A percentile compares a stretch with the other conserved stretches of the same genome.
These are phyloP conservation scores for Calonectria fujianensis DNA, from an alignment of 2,329 filamentous ascomycete species.

Conservation along the genomic window DNA sequence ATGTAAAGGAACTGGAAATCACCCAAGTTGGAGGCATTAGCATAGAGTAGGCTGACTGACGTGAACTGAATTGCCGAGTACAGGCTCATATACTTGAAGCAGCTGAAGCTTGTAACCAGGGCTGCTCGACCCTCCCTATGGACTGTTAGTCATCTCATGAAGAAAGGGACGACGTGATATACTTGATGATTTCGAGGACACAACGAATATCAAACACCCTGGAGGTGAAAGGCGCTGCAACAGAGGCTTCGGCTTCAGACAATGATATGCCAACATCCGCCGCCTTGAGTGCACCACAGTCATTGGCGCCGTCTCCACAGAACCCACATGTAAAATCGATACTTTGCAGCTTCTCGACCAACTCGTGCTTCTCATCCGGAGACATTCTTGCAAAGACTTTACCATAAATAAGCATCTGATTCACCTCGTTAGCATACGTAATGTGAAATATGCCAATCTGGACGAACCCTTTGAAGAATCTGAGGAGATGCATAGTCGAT, in stretches of 20 bases:
- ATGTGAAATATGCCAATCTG: background rate
- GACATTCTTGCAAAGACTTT: slow-evolving; percentile 99
- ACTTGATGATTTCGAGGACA: slow-evolving; percentile 92
- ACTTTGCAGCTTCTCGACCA: slow-evolving; percentile 97
- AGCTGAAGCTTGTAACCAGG: slow-evolving; percentile 98
- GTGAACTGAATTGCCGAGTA: slow-evolving; percentile 99
- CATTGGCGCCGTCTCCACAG: slow-evolving; percentile 97
- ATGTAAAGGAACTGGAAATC: slow-evolving; percentile 99
- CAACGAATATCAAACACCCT: slow-evolving; percentile 97
- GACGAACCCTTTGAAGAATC: slow-evolving; percentile 80
- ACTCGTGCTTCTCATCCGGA: slow-evolving; percentile 97
- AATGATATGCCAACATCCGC: slow-evolving; percentile 98
- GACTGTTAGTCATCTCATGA: slow-evolving; percentile 47
- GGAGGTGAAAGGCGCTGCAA: slow-evolving; percentile 98
- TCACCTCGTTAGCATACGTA: slow-evolving; percentile 20
- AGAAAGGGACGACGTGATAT: slow-evolving; percentile 38
- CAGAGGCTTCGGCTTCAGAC: slow-evolving; percentile 97
- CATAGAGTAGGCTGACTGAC: slow-evolving; percentile 96
- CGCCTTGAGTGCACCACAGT: slow-evolving; percentile 96
- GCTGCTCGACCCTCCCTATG: slow-evolving; percentile 90
- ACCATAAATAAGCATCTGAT: slow-evolving; percentile 89
- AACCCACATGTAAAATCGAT: slow-evolving; percentile 97
- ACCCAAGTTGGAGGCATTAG: slow-evolving; percentile 93
- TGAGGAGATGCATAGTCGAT: slow-evolving; percentile 92
- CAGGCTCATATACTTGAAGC: slow-evolving; percentile 99